Base-by-base conservation (phyloP, 1,284 basidiomycete genomes). In the Sanghuangporus weigelae region DNA sequence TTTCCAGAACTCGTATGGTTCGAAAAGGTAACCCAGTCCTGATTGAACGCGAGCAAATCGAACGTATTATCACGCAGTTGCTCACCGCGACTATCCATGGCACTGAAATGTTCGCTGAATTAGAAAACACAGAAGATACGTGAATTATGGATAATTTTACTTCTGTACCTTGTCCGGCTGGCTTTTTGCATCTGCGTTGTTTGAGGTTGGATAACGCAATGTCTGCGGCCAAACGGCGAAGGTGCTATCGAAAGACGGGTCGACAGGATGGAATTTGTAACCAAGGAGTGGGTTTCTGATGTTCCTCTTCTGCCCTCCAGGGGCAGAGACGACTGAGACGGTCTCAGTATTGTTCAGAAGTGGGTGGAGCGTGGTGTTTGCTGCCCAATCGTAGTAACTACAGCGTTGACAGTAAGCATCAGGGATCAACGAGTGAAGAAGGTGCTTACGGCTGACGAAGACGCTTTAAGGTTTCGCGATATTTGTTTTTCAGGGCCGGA, bases 1-100 rank as follows among this genome's bases (percentile, higher is more conserved):
- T 67, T 64, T 73, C 76, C 51, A 73, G 73, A 73, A 7, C 70
- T 73, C 7, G 66, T 59, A 69, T 81, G 76, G 71, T 80, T 82
- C 65, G 79, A 79, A 70, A 83, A 82, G 1, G 71, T 73, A 0
- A 71, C 62, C 80, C 80, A 83, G 7, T 70, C 75, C 42, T 70
- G 67, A 11, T 79, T 73, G 8, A 73, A 72, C 2, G 74, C 75
- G 21, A 82, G 68, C 66, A 80, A 72, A 63, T 73, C 74, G 67
- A 76, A 81, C 1, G 75, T 78, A 42, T 14, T 44, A 8, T 72
- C 74, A 3, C 64, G 60, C 7, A 57, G 67, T 75, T 57, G 75
- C 71, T 26, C 76, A 71, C 61, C 62, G 26, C 38, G 63, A 63
- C 71, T 67, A 35, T 73, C 62, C 35, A 68, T 54, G 11, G 46